Evolutionary conservation across 805 yeast genomes (phyloP).

Genomic region (Myxozyma vanderwaltii): DNA sequence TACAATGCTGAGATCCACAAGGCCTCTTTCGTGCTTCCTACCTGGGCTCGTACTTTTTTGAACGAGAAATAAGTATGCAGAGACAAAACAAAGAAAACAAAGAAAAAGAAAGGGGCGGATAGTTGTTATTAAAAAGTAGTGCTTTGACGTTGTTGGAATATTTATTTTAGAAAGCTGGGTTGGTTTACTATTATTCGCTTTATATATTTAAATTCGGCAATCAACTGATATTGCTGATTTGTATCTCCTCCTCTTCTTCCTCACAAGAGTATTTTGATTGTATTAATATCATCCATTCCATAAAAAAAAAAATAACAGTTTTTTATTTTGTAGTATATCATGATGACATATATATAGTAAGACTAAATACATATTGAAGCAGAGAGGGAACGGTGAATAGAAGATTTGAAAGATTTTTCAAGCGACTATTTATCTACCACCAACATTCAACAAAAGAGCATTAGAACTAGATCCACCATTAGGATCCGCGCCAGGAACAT

Average conservation of each 20-base stretch:
- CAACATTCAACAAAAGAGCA: slow-evolving; percentile 42
- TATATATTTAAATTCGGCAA: too few relatives aligned
- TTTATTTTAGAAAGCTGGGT: too few relatives aligned
- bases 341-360: too few relatives aligned
- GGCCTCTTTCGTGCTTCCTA: slow-evolving; percentile 90
- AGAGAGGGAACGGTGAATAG: not conserved
- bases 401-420: not conserved
- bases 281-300: too few relatives aligned
- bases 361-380: not conserved
- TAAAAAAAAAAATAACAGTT: too few relatives aligned
- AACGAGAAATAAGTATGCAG: slow-evolving; percentile 28
- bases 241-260: too few relatives aligned
- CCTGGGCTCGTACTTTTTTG: slow-evolving; percentile 71
- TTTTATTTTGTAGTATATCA: too few relatives aligned
- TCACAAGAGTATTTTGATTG: too few relatives aligned
- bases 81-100: not conserved
- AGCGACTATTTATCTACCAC: slow-evolving; percentile 37
- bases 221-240: too few relatives aligned
- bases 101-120: not conserved
- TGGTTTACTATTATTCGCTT: too few relatives aligned
- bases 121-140: not conserved
- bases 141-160: not conserved
- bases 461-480: slow-evolving; percentile 34
- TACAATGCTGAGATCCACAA: slow-evolving; percentile 81
- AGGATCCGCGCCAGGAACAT: slow-evolving; percentile 59